These are phyloP conservation scores for Pezicula radicicola DNA, from an alignment of 2,329 filamentous ascomycete species.

Conservation along the genomic window DNA sequence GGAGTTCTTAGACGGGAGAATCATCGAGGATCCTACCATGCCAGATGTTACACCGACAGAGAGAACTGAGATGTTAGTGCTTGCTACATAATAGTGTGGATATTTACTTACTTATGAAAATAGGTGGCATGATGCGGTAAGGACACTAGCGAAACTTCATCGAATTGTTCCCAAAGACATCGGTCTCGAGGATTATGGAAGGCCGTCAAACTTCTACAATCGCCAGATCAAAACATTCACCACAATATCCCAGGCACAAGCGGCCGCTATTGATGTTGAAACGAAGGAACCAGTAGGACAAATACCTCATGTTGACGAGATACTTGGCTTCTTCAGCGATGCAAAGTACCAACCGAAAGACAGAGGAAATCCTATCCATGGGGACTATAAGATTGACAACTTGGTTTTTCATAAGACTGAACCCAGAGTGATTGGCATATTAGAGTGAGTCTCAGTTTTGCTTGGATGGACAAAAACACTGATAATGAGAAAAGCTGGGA, in stretches of 20 bases:
- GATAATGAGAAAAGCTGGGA: constrained; percentile 64
- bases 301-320: constrained; percentile 79
- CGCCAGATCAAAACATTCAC: constrained; percentile 83
- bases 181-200: constrained; percentile 72
- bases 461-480: background rate
- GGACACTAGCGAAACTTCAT: constrained; percentile 84
- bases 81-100: background rate
- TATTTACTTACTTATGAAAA: background rate
- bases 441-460: constrained; percentile 60
- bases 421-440: constrained; percentile 82
- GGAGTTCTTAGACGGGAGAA: constrained; percentile 90
- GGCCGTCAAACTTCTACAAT: constrained; percentile 73
- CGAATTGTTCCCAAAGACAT: constrained; percentile 64
- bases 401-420: constrained; percentile 87
- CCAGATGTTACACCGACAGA: constrained; percentile 68
- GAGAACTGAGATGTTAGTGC: constrained; percentile 65
- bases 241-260: constrained; percentile 76
- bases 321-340: constrained; percentile 75
- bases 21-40: constrained; percentile 85
- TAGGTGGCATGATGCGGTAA: constrained; percentile 79
- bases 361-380: constrained; percentile 78
- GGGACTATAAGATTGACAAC: constrained; percentile 96
- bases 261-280: constrained; percentile 71
- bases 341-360: constrained; percentile 70
- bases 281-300: constrained; percentile 73